A percentile compares a stretch with the other conserved stretches of the same genome.
Evolutionary conservation across 1,284 basidiomycete genomes (phyloP).

Genomic region (Exobasidium rhododendri): DNA sequence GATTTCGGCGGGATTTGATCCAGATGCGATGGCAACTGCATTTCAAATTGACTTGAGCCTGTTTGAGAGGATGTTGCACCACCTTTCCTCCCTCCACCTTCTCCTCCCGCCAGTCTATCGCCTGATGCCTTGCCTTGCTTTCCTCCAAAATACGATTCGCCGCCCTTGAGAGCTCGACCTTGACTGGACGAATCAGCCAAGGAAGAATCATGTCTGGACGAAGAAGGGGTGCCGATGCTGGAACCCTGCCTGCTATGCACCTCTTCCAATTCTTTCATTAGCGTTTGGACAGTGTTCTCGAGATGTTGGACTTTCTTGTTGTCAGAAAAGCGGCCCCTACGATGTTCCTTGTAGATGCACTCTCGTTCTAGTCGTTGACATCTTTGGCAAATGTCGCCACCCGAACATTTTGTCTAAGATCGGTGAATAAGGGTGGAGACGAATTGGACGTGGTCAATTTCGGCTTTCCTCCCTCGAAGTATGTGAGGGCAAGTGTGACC

Average conservation of each 20-base stretch:
- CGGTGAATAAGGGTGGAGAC: not conserved
- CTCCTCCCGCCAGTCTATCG: too few relatives aligned
- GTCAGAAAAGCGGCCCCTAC: slow-evolving; percentile 5
- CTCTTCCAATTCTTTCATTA: not conserved
- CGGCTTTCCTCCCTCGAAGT: not conserved
- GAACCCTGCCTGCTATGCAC: not conserved
- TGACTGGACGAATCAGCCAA: not conserved
- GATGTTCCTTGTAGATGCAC: slow-evolving; percentile 6
- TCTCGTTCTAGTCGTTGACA: not conserved
- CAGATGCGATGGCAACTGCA: not conserved
- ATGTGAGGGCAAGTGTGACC: not conserved
- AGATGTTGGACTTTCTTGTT: slow-evolving; percentile 1
- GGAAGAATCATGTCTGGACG: not conserved
- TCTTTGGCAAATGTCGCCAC: slow-evolving; percentile 1
- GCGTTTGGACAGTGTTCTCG: not conserved
- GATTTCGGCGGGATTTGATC: not conserved
- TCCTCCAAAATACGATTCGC: not conserved
- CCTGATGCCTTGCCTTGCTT: not conserved
- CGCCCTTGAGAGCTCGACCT: not conserved
- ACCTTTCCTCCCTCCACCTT: too few relatives aligned
- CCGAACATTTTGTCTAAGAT: not conserved
- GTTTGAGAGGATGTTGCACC: not conserved
- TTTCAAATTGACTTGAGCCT: not conserved
- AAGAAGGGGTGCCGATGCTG: not conserved
- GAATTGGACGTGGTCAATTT: not conserved